phyloP scores from a whole-genome alignment of 192 early-diverging fungal species.

The Backusella morwellensis region DNA sequence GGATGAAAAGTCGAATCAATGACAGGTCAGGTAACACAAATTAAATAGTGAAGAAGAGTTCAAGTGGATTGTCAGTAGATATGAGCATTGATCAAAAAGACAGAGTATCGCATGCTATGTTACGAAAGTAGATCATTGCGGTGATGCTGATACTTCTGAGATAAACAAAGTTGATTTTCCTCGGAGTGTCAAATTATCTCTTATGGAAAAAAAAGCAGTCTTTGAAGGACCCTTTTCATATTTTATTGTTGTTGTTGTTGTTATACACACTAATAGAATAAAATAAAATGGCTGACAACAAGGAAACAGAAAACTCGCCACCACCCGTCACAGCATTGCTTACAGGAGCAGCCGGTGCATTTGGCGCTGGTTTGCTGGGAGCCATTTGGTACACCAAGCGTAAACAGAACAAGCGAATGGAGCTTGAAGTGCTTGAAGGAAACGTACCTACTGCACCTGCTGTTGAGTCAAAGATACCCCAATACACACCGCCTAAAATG shows the following conservation, averaged over 20 bases:
- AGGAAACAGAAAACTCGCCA: background rate
- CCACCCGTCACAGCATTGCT: constrained; percentile 2
- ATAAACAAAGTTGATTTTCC: no score
- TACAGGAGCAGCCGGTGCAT: constrained; percentile 10
- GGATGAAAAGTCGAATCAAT: no score
- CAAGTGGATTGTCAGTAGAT: no score
- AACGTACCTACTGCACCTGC: background rate
- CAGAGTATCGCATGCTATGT: no score
- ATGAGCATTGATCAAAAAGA: no score
- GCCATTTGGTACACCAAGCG: constrained; percentile 21
- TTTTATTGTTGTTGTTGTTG: background rate
- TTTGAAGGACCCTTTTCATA: constrained; percentile 1
- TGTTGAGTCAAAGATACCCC: background rate
- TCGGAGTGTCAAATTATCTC: background rate
- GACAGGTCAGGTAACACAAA: no score
- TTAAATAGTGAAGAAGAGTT: no score
- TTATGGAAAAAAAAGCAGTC: background rate
- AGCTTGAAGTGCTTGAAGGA: background rate
- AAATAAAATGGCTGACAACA: background rate
- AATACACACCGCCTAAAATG: constrained; percentile 30
- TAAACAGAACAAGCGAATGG: constrained; percentile 10
- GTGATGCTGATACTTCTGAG: no score
- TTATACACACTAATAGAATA: background rate
- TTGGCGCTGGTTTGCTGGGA: constrained; percentile 14
- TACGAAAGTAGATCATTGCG: no score